These are phyloP conservation scores for Ceratobasidium sp. DNA, from an alignment of 1,284 basidiomycete genomes.

Conservation along the genomic window DNA sequence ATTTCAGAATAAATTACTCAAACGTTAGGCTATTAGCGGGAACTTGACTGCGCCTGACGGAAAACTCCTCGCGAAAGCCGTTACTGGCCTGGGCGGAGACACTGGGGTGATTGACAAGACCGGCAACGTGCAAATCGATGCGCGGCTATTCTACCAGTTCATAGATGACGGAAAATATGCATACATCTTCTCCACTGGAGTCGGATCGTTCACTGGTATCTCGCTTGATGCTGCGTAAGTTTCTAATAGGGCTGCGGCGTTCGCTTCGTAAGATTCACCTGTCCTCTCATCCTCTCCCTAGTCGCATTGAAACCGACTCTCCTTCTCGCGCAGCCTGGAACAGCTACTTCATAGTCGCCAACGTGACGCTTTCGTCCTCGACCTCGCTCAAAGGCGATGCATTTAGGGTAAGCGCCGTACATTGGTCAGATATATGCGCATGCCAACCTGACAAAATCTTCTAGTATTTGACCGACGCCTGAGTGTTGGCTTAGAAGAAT, in stretches of 20 bases:
- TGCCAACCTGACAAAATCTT: not conserved
- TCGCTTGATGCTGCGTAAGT: conserved; percentile 20
- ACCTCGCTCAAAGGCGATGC: not conserved
- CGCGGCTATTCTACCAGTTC: conserved; percentile 6
- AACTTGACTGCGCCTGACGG: conserved; percentile 9
- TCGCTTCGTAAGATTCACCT: not conserved
- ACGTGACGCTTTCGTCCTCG: not conserved
- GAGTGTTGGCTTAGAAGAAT: not conserved
- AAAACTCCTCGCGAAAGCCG: not conserved
- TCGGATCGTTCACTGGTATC: not conserved
- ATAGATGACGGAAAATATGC: conserved; percentile 11
- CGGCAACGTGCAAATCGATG: conserved; percentile 15
- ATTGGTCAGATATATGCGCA: not conserved
- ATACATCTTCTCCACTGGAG: not conserved
- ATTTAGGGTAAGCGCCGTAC: not conserved
- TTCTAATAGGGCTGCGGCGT: too few relatives aligned
- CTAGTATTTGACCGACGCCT: not conserved
- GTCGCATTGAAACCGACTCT: conserved; percentile 14
- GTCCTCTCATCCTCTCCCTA: not conserved
- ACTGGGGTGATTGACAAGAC: conserved; percentile 23
- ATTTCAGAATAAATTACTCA: not conserved
- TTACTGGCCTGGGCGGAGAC: conserved; percentile 18
- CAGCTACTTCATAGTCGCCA: conserved; percentile 13
- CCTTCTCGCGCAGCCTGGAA: conserved; percentile 10
- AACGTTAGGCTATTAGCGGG: not conserved